Base-by-base conservation (phyloP, 768 basidiomycete species). In the Vishniacozyma victoriae region DNA sequence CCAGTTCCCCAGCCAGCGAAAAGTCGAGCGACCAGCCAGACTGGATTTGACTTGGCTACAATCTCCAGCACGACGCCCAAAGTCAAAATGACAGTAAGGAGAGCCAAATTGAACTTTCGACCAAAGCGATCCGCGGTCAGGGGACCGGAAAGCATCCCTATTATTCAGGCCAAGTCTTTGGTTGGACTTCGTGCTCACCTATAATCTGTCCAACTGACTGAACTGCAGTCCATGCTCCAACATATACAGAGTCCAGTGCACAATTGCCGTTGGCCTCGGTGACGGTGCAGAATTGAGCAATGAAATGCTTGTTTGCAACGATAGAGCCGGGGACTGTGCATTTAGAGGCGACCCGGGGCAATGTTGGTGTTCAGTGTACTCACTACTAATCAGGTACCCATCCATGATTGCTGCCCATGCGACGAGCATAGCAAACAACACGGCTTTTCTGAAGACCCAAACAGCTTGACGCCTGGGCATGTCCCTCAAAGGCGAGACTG, bases 381-480 rank as follows among this genome's bases (percentile, higher is more conserved):
- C n/a, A 33, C 29, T 33, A 9, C 9, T 33, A 22, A 22, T n/a
- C 19, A 43, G 16, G 41, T 23, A 43, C 6, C 29, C 29, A n/a
- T 65, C 63, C 26, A 56, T 54, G 29, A 59, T 56, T 20, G 63
- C 63, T 9, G 57, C 52, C 35, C 61, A 59, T 2, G 63, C 52
- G 4, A 56, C 60, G 6, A 60, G 26, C 6, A 62, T 26, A 16
- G 55, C 52, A 11, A 62, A 48, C 23, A 48, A 5, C 2, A 55
- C 53, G 9, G 55, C 55, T 35, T 62, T 65, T 35, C 55, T 20
- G 35, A 65, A 65, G 16, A 55, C 50, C 12, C 29, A 27, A 23
- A 50, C 42, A 3, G 63, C 61, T 44, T 57, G 52, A 14, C 25
- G 35, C 26, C 55, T 50, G 0, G 18, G 16, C 46, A 65, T 27